Percentiles rank a stretch among this genome's conserved stretches.
These are phyloP conservation scores for Craspedostauros australis DNA, from an alignment of 108 stramenopile species.

Conservation along the genomic window DNA sequence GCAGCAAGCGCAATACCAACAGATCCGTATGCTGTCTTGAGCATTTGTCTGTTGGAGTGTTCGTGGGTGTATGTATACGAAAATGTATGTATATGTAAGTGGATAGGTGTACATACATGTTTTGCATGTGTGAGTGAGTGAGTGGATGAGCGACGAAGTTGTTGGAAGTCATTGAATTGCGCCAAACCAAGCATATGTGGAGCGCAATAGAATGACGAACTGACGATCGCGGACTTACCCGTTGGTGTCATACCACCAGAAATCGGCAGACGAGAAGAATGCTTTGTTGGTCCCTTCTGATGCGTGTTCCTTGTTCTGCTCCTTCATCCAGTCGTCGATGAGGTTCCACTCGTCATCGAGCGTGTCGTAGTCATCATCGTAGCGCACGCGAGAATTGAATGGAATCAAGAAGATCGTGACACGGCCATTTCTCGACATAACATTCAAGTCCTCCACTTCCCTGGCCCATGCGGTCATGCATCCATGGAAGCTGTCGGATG, in stretches of 20 bases:
- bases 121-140: too few species aligned
- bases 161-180: too few species aligned
- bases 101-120: too few species aligned
- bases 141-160: too few species aligned
- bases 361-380: conserved; percentile 22
- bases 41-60: too few species aligned
- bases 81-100: too few species aligned
- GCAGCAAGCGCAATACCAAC: conserved; percentile 30
- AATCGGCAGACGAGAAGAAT: conserved; percentile 22
- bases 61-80: too few species aligned
- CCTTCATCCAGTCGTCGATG: conserved; percentile 34
- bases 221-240: too few species aligned
- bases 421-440: conserved; percentile 21
- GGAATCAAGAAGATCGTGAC: conserved; percentile 24
- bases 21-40: conserved; percentile 13
- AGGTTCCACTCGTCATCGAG: conserved; percentile 33
- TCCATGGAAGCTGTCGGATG: conserved; percentile 27
- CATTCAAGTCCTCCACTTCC: conserved; percentile 1
- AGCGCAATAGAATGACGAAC: too few species aligned
- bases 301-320: conserved; percentile 8
- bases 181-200: too few species aligned
- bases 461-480: conserved; percentile 42
- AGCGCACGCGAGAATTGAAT: conserved; percentile 22
- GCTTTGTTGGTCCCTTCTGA: conserved; percentile 20
- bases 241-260: conserved; percentile 56